A percentile compares a stretch with the other conserved stretches of the same genome.
Conservation (phyloP, 805 yeast genomes). For the Ascoidea asiatica region DNA sequence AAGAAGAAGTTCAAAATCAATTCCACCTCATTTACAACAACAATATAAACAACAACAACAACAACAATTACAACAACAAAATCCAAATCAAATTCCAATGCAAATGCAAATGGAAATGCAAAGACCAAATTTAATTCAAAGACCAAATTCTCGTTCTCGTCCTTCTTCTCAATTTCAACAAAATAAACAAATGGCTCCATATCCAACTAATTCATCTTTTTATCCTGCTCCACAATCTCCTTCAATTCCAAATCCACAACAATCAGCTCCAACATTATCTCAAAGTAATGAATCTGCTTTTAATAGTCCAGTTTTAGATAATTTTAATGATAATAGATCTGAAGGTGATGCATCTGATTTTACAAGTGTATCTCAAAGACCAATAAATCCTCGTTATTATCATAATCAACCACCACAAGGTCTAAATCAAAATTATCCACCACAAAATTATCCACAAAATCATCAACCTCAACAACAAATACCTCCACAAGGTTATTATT, state of each 20-base stretch:
- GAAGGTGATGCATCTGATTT: slow-evolving; percentile 42
- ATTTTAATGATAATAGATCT: slow-evolving; percentile 16
- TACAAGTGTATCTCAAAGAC: slow-evolving; percentile 71
- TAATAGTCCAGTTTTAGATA: slow-evolving; percentile 7
- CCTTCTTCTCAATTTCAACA: not conserved
- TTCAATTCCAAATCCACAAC: not conserved
- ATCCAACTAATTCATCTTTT: not conserved
- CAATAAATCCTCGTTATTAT: slow-evolving; percentile 44
- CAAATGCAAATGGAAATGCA: not conserved
- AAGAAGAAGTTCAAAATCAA: too few relatives aligned
- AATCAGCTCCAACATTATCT: not conserved
- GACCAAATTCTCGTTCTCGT: not conserved
- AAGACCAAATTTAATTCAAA: not conserved
- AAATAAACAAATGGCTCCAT: not conserved
- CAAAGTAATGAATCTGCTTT: slow-evolving; percentile 1
- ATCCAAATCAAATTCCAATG: not conserved
- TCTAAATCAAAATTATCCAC: too few relatives aligned
- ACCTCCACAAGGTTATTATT: slow-evolving; percentile 44
- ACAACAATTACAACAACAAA: not conserved
- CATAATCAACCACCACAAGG: slow-evolving; percentile 10
- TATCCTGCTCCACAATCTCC: not conserved
- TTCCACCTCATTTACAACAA: not conserved
- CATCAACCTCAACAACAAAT: slow-evolving; percentile 1
- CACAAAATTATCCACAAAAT: slow-evolving; percentile 3
- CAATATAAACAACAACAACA: not conserved